phyloP scores from a whole-genome alignment of 805 yeast genomes.

The Starmerella sirachaensis region DNA sequence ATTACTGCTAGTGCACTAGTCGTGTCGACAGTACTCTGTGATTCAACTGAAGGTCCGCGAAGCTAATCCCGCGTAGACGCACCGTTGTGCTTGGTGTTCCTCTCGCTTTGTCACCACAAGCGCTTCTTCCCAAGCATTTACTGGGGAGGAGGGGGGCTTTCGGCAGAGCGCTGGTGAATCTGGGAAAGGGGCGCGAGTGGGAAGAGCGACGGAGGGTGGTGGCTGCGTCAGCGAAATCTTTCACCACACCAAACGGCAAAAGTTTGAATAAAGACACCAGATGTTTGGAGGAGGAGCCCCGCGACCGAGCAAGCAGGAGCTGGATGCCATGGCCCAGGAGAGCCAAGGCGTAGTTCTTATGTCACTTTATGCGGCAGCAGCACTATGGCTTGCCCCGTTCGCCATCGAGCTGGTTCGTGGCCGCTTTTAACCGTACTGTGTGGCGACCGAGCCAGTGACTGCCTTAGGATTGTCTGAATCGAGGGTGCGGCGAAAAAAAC shows the following conservation, averaged over 20 bases:
- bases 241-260: constrained; percentile 2
- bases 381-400: constrained; percentile 33
- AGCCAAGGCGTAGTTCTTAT: constrained; percentile 25
- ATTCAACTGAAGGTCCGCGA: too few species aligned
- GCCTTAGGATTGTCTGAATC: too few species aligned
- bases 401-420: constrained; percentile 31
- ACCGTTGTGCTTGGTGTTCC: too few species aligned
- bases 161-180: too few species aligned
- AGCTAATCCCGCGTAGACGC: too few species aligned
- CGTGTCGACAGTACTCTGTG: too few species aligned
- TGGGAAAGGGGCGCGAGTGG: too few species aligned
- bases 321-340: constrained; percentile 25
- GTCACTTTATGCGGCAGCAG: constrained; percentile 28
- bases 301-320: constrained; percentile 31
- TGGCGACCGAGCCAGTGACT: not conserved
- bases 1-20: too few species aligned
- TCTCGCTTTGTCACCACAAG: too few species aligned
- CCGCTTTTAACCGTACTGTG: constrained; percentile 24
- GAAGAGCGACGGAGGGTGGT: not conserved
- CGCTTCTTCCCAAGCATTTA: too few species aligned
- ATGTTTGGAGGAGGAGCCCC: constrained; percentile 32
- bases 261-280: not conserved
- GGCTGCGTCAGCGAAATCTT: not conserved
- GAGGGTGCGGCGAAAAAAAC: too few species aligned
- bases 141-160: too few species aligned